These are phyloP conservation scores for Coleophoma eucalyptorum DNA, from an alignment of 2,329 filamentous ascomycete genomes.

Conservation along the genomic window DNA sequence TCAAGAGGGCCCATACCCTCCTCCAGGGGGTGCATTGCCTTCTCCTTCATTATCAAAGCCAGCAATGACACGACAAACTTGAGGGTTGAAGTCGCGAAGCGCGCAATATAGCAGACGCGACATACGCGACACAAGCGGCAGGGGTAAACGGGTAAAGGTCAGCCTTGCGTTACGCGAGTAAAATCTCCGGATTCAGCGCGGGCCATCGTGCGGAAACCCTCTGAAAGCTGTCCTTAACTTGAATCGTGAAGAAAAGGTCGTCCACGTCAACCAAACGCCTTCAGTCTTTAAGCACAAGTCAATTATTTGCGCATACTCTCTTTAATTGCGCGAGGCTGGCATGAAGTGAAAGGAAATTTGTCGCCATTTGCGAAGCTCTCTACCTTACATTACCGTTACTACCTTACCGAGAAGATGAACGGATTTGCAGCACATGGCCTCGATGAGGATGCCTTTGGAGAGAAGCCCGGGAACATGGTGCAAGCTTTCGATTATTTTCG, in stretches of 20 bases:
- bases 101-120: not conserved
- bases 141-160: no score
- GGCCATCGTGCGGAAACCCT: not conserved
- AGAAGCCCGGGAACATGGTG: slow-evolving; percentile 64
- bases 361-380: not conserved
- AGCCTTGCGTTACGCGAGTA: no score
- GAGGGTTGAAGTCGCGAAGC: not conserved
- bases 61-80: not conserved
- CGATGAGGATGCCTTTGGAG: slow-evolving; percentile 77
- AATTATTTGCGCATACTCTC: not conserved
- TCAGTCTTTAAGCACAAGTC: no score
- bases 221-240: slow-evolving; percentile 1
- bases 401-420: slow-evolving; percentile 51
- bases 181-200: no score
- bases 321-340: not conserved
- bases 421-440: slow-evolving; percentile 68
- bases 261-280: not conserved
- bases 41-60: no score
- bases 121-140: not conserved
- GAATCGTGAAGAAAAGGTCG: not conserved
- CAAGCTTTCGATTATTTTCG: slow-evolving; percentile 96
- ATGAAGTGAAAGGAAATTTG: not conserved
- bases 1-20: slow-evolving; percentile 21
- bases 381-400: no score
- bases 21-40: slow-evolving; percentile 4